Evolutionary conservation across 768 basidiomycete genomes (phyloP), one percentile per base, ranked within the genome.

Genomic region (Podaxis rugospora): DNA sequence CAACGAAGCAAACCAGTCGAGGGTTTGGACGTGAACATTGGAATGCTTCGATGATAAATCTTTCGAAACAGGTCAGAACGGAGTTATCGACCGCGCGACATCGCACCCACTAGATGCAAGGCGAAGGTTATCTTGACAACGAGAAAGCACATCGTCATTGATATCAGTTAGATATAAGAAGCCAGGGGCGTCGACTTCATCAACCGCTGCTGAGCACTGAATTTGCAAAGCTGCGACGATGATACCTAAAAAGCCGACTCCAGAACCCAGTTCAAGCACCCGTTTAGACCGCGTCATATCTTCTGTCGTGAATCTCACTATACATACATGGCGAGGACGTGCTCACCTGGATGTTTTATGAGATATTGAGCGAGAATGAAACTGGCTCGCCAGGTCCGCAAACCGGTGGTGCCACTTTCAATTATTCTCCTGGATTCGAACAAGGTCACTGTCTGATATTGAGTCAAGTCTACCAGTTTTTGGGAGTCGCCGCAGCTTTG

Each of bases 311-410:
- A 16, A 9, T 32, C 35, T 60, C 40, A 39, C 56, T 54, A 23
- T 18, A 7, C 10, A 16, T 21, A 16, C 14, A 18, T 6, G 5
- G 46, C 7, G 25, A 39, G 35, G 7, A 28, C 16, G 47, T 21
- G 49, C 51, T 35, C 69, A 89, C 90, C 80, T 70, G 84, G 75
- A 67, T 88, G 76, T 7, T 66, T 62, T 18, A 84, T 78, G 23
- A 93, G 74, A 66, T 84, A 87, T 51, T 86, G 80, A 0, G 85
- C 83, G 18, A 93, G 75, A 32, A 82, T 74, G 47, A 88, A 80
- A 64, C 89, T 87, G 4, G 92, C 89, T 28, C 79, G 75, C 92
- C 92, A 93, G 5, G 91, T 93, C 57, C 88, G 79, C 51, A 93
- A 72, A 11, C 92, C 90, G 1, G 90, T 93, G 0, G 90, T 93